Percentiles rank a stretch among this genome's conserved stretches.
Conservation (phyloP, 2,329 filamentous ascomycete genomes). For the Pyrenophora graminea region DNA sequence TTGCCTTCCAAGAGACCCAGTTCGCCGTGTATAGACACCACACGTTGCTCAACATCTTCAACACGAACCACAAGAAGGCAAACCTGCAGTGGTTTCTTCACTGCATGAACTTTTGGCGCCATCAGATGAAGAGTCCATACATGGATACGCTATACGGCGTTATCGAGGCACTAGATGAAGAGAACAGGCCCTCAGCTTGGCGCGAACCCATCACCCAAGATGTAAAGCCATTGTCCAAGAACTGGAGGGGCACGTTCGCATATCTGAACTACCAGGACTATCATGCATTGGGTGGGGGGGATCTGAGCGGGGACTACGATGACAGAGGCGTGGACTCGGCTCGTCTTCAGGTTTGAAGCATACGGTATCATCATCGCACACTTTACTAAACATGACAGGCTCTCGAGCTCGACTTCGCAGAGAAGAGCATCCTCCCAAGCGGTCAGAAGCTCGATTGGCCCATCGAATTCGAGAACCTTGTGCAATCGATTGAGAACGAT, state of each 20-base stretch:
- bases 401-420: constrained; percentile 40
- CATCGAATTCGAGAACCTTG: constrained; percentile 46
- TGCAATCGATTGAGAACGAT: constrained; percentile 41
- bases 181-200: constrained; percentile 52
- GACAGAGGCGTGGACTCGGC: constrained; percentile 40
- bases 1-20: constrained; percentile 53
- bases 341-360: constrained; percentile 32
- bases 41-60: constrained; percentile 45
- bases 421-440: constrained; percentile 10
- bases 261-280: constrained; percentile 40
- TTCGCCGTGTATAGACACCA: constrained; percentile 49
- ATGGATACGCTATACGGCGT: constrained; percentile 45
- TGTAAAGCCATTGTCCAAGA: constrained; percentile 43
- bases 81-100: constrained; percentile 55
- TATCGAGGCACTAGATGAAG: constrained; percentile 42
- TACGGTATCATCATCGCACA: not conserved
- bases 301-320: constrained; percentile 27
- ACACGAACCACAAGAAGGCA: constrained; percentile 37
- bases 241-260: constrained; percentile 59
- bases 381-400: constrained; percentile 31
- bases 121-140: constrained; percentile 50
- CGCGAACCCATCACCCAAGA: constrained; percentile 41
- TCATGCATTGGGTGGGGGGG: constrained; percentile 25
- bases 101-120: constrained; percentile 58
- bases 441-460: constrained; percentile 42